phyloP scores from a whole-genome alignment of 2,329 filamentous ascomycete species.

The Colletotrichum echinochloae region DNA sequence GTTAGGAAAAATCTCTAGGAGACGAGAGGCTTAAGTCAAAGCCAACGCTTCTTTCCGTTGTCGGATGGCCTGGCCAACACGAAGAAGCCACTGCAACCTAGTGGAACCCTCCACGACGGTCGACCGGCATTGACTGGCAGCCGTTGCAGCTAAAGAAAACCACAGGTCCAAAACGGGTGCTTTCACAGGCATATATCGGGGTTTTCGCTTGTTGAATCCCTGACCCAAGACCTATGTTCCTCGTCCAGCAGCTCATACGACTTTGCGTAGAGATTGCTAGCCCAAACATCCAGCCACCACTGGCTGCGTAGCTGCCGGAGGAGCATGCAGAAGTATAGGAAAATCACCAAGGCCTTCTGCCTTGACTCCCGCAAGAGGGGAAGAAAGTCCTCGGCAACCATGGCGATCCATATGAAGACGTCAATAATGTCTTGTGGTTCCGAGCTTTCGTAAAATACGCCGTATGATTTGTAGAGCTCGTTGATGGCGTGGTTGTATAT shows the following conservation, averaged over 20 bases:
- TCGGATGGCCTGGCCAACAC: neutral
- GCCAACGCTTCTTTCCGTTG: neutral
- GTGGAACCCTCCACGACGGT: neutral
- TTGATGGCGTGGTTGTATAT: constrained; percentile 50
- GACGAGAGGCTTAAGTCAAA: neutral
- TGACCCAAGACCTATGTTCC: constrained; percentile 51
- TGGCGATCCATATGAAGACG: constrained; percentile 55
- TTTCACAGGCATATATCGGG: constrained; percentile 15
- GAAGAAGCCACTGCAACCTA: neutral
- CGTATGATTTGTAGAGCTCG: constrained; percentile 50
- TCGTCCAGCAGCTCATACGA: constrained; percentile 50
- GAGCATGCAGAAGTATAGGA: constrained; percentile 50
- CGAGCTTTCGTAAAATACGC: constrained; percentile 41
- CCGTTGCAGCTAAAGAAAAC: neutral
- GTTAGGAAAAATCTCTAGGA: neutral
- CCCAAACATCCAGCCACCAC: constrained; percentile 55
- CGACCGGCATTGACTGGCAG: neutral
- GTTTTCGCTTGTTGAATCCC: constrained; percentile 35
- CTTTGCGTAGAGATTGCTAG: constrained; percentile 47
- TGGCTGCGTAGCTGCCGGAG: constrained; percentile 47
- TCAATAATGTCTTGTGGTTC: constrained; percentile 50
- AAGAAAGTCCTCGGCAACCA: constrained; percentile 51
- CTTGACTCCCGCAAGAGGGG: constrained; percentile 47
- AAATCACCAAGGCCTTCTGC: constrained; percentile 50
- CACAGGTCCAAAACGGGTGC: no score